Evolutionary conservation across 441 rosid genomes (phyloP).

Genomic region (Melastoma candidum): DNA sequence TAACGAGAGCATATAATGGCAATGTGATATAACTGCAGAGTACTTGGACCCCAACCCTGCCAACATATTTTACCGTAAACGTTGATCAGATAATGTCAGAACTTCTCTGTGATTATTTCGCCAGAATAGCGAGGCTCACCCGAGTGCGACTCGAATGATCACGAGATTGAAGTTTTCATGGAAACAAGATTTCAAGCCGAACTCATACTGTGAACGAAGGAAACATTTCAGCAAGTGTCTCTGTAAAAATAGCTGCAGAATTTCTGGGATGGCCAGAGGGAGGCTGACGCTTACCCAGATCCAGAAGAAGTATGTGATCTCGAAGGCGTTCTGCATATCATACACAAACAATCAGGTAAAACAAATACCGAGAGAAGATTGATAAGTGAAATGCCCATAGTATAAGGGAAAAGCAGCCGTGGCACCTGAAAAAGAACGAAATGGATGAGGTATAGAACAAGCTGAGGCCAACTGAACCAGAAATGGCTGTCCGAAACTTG

Average conservation of each 20-base stretch:
- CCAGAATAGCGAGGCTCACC: constrained; percentile 32
- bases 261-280: neutral
- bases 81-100: neutral
- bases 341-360: constrained; percentile 9
- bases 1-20: constrained; percentile 94
- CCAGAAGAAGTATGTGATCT: constrained; percentile 96
- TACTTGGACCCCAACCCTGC: constrained; percentile 70
- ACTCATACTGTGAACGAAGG: constrained; percentile 63
- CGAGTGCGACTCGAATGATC: constrained; percentile 40
- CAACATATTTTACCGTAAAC: neutral
- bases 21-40: constrained; percentile 91
- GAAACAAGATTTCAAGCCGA: constrained; percentile 73
- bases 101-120: neutral
- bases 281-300: constrained; percentile 50
- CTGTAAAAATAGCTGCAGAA: neutral
- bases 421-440: constrained; percentile 82
- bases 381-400: too few species aligned
- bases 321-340: constrained; percentile 79
- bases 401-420: too few species aligned
- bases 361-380: neutral
- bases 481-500: constrained; percentile 76
- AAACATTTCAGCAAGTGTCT: constrained; percentile 5
- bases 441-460: constrained; percentile 74
- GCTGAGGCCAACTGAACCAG: constrained; percentile 71
- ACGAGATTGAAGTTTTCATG: constrained; percentile 44